Evolutionary conservation across 2,329 filamentous ascomycete species (phyloP).

Genomic region (Fusarium equiseti): DNA sequence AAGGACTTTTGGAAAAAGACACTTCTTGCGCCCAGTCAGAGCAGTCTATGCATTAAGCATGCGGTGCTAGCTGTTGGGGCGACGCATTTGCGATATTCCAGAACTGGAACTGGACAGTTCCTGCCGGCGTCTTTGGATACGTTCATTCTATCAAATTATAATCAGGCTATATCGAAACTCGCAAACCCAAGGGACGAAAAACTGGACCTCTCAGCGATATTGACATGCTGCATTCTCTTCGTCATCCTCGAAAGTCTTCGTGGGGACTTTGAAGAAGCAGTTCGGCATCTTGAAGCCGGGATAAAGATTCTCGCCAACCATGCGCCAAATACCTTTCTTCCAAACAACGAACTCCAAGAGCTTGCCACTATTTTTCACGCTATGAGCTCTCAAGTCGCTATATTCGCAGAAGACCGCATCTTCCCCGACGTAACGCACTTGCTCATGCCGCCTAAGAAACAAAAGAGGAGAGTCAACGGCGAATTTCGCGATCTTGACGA

Average conservation of each 20-base stretch:
- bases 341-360: not conserved
- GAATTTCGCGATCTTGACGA: conserved; percentile 1
- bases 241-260: conserved; percentile 13
- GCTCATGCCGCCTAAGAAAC: not conserved
- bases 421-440: conserved; percentile 12
- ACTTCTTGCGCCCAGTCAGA: not conserved
- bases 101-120: fast-evolving
- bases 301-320: conserved; percentile 6
- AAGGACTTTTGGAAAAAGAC: conserved; percentile 6
- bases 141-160: conserved; percentile 8
- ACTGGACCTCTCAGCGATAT: not conserved
- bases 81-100: not conserved
- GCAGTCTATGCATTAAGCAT: not conserved
- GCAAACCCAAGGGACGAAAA: fast-evolving
- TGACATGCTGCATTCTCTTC: conserved; percentile 14
- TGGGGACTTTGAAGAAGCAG: conserved; percentile 9
- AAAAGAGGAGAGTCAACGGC: not conserved
- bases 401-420: not conserved
- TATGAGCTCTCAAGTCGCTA: conserved; percentile 13
- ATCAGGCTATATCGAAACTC: not conserved
- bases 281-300: conserved; percentile 14
- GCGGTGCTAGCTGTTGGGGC: conserved; percentile 6
- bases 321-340: not conserved
- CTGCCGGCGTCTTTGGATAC: not conserved
- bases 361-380: conserved; percentile 3